phyloP scores from a whole-genome alignment of 306 rosid genomes.

The Calophaca sinica region DNA sequence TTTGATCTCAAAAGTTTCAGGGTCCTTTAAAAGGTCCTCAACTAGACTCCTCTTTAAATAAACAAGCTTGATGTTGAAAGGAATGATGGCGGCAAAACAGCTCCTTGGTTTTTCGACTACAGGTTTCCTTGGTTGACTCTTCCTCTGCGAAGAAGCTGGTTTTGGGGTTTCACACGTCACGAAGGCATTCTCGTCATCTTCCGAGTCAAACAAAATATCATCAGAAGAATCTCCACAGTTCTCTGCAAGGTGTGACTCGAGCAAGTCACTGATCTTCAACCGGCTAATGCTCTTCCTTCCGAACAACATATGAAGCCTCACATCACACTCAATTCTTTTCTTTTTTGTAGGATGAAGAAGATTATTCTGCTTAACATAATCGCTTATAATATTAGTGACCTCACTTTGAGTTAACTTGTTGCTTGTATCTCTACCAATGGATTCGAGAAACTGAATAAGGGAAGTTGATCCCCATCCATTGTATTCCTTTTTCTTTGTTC shows the following conservation, averaged over 20 bases:
- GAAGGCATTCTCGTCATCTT: conserved; percentile 48
- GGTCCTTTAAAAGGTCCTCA: conserved; percentile 64
- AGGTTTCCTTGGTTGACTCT: conserved; percentile 45
- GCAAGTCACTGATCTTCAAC: conserved; percentile 63
- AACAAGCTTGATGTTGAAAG: conserved; percentile 73
- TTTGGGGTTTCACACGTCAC: conserved; percentile 38
- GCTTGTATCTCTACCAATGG: conserved; percentile 66
- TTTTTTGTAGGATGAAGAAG: conserved; percentile 65
- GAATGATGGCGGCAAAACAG: conserved; percentile 71
- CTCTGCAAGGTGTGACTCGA: conserved; percentile 71
- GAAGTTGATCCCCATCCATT: conserved; percentile 79
- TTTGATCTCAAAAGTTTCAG: conserved; percentile 64
- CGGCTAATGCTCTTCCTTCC: conserved; percentile 73
- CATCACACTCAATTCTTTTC: conserved; percentile 74
- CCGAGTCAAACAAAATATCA: conserved; percentile 49
- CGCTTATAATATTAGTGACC: conserved; percentile 59
- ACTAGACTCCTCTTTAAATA: conserved; percentile 71
- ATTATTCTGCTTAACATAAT: conserved; percentile 55
- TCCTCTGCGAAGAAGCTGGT: conserved; percentile 38
- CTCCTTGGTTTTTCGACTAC: conserved; percentile 56
- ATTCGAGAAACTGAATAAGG: conserved; percentile 65
- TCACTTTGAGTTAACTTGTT: conserved; percentile 60
- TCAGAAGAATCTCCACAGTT: conserved; percentile 53
- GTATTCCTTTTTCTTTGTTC: conserved; percentile 60
- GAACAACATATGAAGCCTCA: conserved; percentile 62